Evolutionary conservation across 805 yeast species (phyloP).

Genomic region (Hemisphaericaspora nanyangensis): DNA sequence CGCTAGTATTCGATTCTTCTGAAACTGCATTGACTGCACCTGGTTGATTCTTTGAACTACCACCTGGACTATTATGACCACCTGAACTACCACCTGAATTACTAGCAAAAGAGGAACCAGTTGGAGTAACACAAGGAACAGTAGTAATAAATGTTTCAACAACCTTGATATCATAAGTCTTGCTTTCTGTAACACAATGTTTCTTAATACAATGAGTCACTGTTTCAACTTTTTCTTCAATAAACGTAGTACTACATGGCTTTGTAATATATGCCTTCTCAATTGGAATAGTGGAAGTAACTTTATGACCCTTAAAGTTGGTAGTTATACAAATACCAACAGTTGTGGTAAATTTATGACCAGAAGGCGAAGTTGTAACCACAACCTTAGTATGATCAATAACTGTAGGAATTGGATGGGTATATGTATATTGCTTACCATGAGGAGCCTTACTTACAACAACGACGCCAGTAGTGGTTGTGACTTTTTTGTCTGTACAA

Average conservation of each 20-base stretch:
- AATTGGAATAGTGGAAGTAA: conserved; percentile 2
- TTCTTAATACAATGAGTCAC: background rate
- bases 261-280: background rate
- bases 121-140: too few species aligned
- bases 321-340: conserved; percentile 1
- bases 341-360: background rate
- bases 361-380: background rate
- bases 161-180: background rate
- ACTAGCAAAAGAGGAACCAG: background rate
- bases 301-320: background rate
- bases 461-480: background rate
- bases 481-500: background rate
- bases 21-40: too few species aligned
- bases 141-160: too few species aligned
- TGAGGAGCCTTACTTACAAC: background rate
- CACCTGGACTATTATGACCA: background rate
- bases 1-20: too few species aligned
- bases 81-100: background rate
- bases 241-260: background rate
- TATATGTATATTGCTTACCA: background rate
- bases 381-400: background rate
- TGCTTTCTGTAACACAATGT: background rate
- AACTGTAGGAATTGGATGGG: background rate
- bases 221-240: background rate
- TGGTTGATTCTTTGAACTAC: too few species aligned